These are phyloP conservation scores for Monilinia fructigena DNA, from an alignment of 2,329 filamentous ascomycete genomes.

Conservation along the genomic window DNA sequence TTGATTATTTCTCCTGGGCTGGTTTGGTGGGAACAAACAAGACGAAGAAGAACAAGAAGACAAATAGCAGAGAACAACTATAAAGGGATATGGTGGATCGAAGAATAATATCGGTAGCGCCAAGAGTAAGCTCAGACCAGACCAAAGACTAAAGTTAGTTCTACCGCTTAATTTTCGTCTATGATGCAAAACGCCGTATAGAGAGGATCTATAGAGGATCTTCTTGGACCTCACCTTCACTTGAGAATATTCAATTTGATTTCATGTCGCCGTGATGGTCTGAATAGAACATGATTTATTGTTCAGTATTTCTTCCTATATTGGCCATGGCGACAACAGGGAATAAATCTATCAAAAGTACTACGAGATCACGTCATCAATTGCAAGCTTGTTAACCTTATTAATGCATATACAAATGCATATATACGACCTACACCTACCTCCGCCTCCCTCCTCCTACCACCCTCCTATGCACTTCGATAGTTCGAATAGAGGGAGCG, in stretches of 20 bases:
- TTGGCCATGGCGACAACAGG: too few species aligned
- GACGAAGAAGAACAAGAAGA: not conserved
- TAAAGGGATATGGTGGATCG: not conserved
- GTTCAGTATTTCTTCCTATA: not conserved
- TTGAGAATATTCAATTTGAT: not conserved
- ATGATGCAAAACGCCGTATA: not conserved
- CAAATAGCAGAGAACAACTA: not conserved
- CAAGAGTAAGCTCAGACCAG: conserved; percentile 18
- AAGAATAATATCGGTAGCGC: not conserved
- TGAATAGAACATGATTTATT: too few species aligned
- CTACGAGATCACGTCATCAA: too few species aligned
- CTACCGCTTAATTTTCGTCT: not conserved
- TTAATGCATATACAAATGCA: too few species aligned
- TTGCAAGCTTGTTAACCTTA: too few species aligned
- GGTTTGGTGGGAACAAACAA: not conserved
- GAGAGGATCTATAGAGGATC: not conserved
- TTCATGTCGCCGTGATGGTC: not conserved
- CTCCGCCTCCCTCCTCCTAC: too few species aligned
- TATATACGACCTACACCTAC: too few species aligned
- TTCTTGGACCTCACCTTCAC: not conserved
- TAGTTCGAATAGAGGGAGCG: not conserved
- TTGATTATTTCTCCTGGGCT: not conserved
- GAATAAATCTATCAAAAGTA: too few species aligned
- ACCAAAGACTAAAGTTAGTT: too few species aligned
- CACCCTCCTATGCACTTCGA: not conserved